Evolutionary conservation across 1,284 basidiomycete genomes (phyloP), one percentile per base, ranked within the genome.

Genomic region (Flammula alnicola): DNA sequence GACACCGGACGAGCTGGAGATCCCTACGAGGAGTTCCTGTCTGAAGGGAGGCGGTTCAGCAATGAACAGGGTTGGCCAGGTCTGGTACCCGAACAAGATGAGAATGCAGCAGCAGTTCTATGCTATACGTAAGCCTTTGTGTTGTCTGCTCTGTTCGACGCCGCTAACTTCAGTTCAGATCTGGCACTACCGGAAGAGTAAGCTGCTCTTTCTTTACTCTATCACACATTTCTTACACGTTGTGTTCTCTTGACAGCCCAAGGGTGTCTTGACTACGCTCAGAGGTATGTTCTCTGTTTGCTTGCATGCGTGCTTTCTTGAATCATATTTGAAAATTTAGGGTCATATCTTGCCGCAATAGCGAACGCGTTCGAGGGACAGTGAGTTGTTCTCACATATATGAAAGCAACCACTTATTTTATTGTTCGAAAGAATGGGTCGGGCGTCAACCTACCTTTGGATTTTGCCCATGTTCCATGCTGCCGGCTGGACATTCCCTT

Each of bases 381-480:
- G 86, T 86, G 60, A 56, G 79, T 61, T 32, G 56, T 44, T 30
- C n/a, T 12, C 6, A 75, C 55, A 37, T 54, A 43, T 33, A 14
- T n/a, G 20, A 26, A 12, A 11, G 5, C 10, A 33, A 45, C 9
- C 44, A 40, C 43, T 31, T 36, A 23, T 20, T 1, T 44, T 44
- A 42, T 44, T 11, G 44, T 20, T 11, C 25, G 17, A 31, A 44
- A 89, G 87, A 43, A 81, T 95, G 58, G 80, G 73, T 44, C 67
- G 67, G 5, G 73, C 84, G n/a, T 91, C 90, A 0, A 81, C 78
- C 0, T 93, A 91, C 64, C 72, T 93, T 22, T 93, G 91, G 91
- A 83, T 93, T 26, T 72, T 94, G 0, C 92, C 91, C 3, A 92
- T 93, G 89, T 94, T 94, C 68, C 92, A 95, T 66, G 92, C 91